Evolutionary conservation across 306 rosid species (phyloP), one percentile per base, ranked within the genome.

Genomic region (Lupinus albus): DNA sequence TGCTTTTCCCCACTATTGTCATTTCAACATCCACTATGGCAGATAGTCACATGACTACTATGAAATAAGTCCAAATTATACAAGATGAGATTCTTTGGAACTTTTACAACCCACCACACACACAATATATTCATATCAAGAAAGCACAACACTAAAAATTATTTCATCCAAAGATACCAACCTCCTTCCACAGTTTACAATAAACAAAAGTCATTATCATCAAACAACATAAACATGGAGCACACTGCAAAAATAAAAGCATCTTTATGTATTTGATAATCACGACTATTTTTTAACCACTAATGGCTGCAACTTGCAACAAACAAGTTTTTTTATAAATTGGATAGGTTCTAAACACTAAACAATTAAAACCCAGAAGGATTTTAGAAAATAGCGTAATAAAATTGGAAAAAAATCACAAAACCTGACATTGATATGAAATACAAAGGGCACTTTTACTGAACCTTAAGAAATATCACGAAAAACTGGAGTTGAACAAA

Each of bases 391-490:
- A 14, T 4, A 9, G 5, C 11, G 50, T 11, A 20, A 8, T 11
- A 64, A 35, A 46, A 58, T 32, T 51, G 15, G 14, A 0, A 3
- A 25, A n/a, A 25, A 25, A 25, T 25, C 30, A 13, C 28, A 8
- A 41, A 70, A 46, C 21, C 58, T 45, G 28, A 4, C 3, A 54
- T 41, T 71, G 38, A 25, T 9, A 48, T 35, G 54, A 61, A 64
- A 41, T 7, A 41, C 10, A 12, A 71, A 47, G 44, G 13, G 28
- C 71, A 59, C n/a, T n/a, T 21, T 54, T 21, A 49, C 39, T 53
- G 12, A 59, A 83, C 85, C 84, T 82, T 51, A 1, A 1, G 20
- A 73, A 70, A 58, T 60, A 52, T 53, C 59, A 45, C 76, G 55
- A 56, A 70, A 79, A 61, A 57, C 65, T 2, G 30, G 48, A 32